phyloP scores from a whole-genome alignment of 176 grass and related monocot species.

The Oryza meridionalis region DNA sequence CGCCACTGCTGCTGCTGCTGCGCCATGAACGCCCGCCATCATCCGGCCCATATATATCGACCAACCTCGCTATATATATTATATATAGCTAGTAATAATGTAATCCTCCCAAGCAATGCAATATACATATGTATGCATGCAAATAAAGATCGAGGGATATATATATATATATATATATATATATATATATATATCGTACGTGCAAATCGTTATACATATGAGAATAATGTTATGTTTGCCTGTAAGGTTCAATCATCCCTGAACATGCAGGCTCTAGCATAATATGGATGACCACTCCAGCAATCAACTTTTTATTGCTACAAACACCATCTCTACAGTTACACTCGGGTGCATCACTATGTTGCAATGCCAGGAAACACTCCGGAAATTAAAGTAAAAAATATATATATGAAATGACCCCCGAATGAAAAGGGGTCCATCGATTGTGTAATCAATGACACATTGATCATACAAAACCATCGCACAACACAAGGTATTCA shows the following conservation, averaged over 20 bases:
- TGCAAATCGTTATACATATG: background rate
- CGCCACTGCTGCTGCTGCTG: background rate
- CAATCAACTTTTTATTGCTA: conserved; percentile 40
- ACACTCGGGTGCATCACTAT: conserved; percentile 28
- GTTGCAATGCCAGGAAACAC: conserved; percentile 42
- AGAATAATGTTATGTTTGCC: too few species aligned
- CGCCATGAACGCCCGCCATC: background rate
- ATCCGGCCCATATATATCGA: too few species aligned
- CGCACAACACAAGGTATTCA: conserved; percentile 34
- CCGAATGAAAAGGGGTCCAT: conserved; percentile 24
- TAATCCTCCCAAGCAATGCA: background rate
- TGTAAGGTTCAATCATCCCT: too few species aligned
- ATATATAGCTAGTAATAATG: background rate
- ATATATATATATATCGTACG: background rate
- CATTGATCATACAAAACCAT: conserved; percentile 47
- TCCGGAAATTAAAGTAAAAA: conserved; percentile 25
- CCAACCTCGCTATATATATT: too few species aligned
- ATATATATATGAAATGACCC: conserved; percentile 28
- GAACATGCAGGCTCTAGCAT: too few species aligned
- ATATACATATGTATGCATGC: background rate
- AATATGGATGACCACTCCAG: too few species aligned
- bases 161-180: background rate
- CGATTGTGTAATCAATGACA: conserved; percentile 33
- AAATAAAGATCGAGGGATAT: background rate
- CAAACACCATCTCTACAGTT: conserved; percentile 39